Evolutionary conservation across 208 protist species (phyloP).

Genomic region (Acanthamoeba sp.): DNA sequence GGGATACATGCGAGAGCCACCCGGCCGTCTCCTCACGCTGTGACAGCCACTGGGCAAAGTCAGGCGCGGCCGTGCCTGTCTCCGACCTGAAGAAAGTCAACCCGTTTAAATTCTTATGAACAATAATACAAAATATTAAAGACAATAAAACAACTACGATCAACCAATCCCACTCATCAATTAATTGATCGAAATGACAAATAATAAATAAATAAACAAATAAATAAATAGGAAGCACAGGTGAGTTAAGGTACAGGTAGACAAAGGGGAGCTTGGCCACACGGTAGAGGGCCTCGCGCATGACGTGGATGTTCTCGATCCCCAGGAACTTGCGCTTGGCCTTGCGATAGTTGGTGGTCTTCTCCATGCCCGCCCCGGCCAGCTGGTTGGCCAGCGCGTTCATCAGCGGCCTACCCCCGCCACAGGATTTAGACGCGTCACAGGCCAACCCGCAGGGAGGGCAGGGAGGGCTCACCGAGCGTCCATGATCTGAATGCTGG

Average conservation of each 20-base stretch:
- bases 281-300: conserved; percentile 80
- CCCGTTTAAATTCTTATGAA: too few relatives aligned
- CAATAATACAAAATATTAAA: too few relatives aligned
- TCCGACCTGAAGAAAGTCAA: neutral
- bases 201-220: neutral
- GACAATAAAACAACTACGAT: too few relatives aligned
- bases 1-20: conserved; percentile 54
- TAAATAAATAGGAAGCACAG: too few relatives aligned
- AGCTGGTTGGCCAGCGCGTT: conserved; percentile 72
- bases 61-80: neutral
- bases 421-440: neutral
- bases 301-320: conserved; percentile 90
- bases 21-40: conserved; percentile 59
- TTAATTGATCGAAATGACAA: neutral
- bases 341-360: conserved; percentile 58
- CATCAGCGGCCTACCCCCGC: conserved; percentile 24
- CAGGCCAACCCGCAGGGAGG: neutral
- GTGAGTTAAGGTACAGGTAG: neutral
- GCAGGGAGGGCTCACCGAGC: conserved; percentile 6
- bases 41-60: conserved; percentile 26
- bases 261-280: conserved; percentile 70
- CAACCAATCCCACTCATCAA: too few relatives aligned
- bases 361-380: conserved; percentile 62
- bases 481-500: conserved; percentile 67
- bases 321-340: conserved; percentile 59